phyloP scores from a whole-genome alignment of 352 stramenopile genomes.

The Saprolegnia diclina region DNA sequence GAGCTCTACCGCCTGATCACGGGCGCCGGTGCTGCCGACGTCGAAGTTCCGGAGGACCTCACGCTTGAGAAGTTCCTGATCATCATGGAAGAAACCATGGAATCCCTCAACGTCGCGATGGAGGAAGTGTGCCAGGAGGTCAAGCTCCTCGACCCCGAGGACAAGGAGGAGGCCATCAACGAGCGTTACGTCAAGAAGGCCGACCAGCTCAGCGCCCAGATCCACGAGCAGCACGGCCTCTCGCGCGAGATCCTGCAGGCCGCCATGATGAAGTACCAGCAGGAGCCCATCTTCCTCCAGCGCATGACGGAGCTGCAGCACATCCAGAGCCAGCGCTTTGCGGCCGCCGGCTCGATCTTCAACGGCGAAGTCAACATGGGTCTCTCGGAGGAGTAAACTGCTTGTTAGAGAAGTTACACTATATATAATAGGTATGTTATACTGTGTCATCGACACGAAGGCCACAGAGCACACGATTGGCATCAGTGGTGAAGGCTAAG shows the following conservation, averaged over 20 bases:
- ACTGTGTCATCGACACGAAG: neutral
- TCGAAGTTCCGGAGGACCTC: conserved; percentile 73
- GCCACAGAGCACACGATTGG: too few species aligned
- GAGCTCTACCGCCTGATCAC: conserved; percentile 86
- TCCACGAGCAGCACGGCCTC: conserved; percentile 83
- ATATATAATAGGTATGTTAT: conserved; percentile 16
- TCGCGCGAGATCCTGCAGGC: conserved; percentile 81
- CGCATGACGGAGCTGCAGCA: conserved; percentile 84
- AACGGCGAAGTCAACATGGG: conserved; percentile 88
- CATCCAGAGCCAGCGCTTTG: conserved; percentile 80
- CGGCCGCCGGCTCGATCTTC: conserved; percentile 74
- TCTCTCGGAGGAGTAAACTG: conserved; percentile 14
- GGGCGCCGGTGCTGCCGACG: conserved; percentile 68
- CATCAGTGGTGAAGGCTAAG: too few species aligned
- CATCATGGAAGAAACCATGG: conserved; percentile 89
- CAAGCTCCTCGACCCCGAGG: conserved; percentile 80
- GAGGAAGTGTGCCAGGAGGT: conserved; percentile 84
- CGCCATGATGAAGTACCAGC: conserved; percentile 90
- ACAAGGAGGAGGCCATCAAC: conserved; percentile 88
- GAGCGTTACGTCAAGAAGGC: conserved; percentile 84
- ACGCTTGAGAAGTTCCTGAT: conserved; percentile 83
- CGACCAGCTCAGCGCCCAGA: conserved; percentile 75
- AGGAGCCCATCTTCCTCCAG: conserved; percentile 81
- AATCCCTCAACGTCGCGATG: conserved; percentile 86
- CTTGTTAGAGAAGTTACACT: conserved; percentile 15